Evolutionary conservation across 2,329 filamentous ascomycete species (phyloP).

Genomic region (Fusarium praegraminearum): DNA sequence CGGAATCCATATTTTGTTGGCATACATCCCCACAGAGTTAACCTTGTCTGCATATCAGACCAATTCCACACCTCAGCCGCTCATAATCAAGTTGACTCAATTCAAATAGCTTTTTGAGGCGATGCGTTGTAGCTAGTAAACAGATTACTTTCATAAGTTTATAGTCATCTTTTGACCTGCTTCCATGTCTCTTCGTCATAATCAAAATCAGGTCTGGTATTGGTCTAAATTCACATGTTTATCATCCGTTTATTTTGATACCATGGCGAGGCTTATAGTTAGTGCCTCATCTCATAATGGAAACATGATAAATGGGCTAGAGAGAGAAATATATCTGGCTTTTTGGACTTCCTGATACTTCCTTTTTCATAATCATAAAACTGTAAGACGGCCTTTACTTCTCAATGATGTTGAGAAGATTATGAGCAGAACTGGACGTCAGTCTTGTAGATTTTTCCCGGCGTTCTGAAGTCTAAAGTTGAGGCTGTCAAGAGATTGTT

Average conservation of each 20-base stretch:
- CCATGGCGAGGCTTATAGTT: not conserved
- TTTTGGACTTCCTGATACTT: not conserved
- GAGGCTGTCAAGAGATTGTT: not conserved
- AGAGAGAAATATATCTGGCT: not conserved
- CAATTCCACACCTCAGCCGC: constrained; percentile 19
- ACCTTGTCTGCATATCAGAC: constrained; percentile 27
- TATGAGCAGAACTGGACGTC: not conserved
- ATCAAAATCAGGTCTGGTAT: not conserved
- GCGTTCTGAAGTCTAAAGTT: not conserved
- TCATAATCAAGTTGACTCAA: not conserved
- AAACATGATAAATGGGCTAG: not conserved
- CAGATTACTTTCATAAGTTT: too few relatives aligned
- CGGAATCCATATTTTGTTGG: constrained; percentile 22
- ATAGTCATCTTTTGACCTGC: not conserved
- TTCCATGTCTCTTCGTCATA: too few relatives aligned
- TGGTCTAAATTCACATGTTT: not conserved
- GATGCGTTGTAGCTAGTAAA: not conserved
- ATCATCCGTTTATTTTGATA: not conserved
- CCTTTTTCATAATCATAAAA: not conserved
- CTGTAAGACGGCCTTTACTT: not conserved
- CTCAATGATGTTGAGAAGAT: not conserved
- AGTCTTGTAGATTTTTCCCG: not conserved
- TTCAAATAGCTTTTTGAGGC: not conserved
- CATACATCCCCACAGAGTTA: not conserved
- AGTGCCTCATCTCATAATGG: too few relatives aligned